Percentiles rank a stretch among this genome's conserved stretches.
phyloP scores from a whole-genome alignment of 345 rosid genomes.

The Physaria fendleri region DNA sequence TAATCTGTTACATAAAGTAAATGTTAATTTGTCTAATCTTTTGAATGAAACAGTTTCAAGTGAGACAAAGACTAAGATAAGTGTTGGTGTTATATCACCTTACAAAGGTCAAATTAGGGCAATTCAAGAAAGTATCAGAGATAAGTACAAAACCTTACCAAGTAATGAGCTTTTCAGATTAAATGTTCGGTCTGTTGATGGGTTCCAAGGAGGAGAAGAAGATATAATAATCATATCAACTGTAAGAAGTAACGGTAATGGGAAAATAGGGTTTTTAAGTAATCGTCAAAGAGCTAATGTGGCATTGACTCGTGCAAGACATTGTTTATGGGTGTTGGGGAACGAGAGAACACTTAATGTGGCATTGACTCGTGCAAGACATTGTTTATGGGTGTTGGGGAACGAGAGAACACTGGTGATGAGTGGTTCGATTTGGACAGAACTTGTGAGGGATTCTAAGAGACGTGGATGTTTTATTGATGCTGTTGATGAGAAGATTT shows the following conservation, averaged over 20 bases:
- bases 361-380: too few species aligned
- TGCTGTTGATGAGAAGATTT: slow-evolving; percentile 21
- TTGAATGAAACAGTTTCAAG: too few species aligned
- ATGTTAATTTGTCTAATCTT: too few species aligned
- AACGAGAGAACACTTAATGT: too few species aligned
- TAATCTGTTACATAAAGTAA: too few species aligned
- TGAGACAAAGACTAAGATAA: too few species aligned
- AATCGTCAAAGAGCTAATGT: slow-evolving; percentile 32
- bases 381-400: slow-evolving; percentile 39
- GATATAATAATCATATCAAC: slow-evolving; percentile 38
- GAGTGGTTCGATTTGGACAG: slow-evolving; percentile 33
- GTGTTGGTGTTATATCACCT: too few species aligned
- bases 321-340: too few species aligned
- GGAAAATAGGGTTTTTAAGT: slow-evolving; percentile 31
- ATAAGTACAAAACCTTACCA: not conserved
- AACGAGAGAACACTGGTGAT: slow-evolving; percentile 27
- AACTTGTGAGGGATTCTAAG: slow-evolving; percentile 26
- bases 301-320: slow-evolving; percentile 34
- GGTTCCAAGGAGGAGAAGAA: slow-evolving; percentile 44
- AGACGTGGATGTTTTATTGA: slow-evolving; percentile 19
- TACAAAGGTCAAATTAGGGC: too few species aligned
- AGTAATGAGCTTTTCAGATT: slow-evolving; percentile 16
- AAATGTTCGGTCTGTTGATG: slow-evolving; percentile 33
- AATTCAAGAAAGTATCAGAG: too few species aligned
- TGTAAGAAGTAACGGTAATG: slow-evolving; percentile 31